Base-by-base conservation (phyloP, 225 moss, liverwort and hornwort species). In the Sphagnum tenellum region DNA sequence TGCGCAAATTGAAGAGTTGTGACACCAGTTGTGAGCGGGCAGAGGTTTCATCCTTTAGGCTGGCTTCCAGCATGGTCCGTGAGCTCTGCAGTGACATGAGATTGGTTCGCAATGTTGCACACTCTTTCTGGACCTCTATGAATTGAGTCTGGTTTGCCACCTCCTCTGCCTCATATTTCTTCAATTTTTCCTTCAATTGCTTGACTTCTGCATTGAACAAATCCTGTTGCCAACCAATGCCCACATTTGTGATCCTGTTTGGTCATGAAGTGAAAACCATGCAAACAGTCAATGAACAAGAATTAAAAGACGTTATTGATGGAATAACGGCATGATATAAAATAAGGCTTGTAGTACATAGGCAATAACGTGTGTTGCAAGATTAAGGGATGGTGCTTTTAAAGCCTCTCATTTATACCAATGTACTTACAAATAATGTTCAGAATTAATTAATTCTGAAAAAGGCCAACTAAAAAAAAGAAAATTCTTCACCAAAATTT, bases 181-280 rank as follows among this genome's bases (percentile, higher is more conserved):
- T 90, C 69, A 90, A 69, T 74, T 86, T 98, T 29, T 82, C 72
- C 73, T 90, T 89, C 71, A 98, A 66, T 55, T 93, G 96, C 74
- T 90, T 98, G 12, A 90, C 88, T 75, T 98, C 93, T 44, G 87
- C 80, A 72, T 86, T 81, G 64, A 90, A 98, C 5, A 98, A 73
- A 71, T 89, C 84, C 92, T 98, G 73, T 54, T 62, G 53, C 9
- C 69, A 73, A 44, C 6, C 50, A 52, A 7, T 58, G 2, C 14
- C 44, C 51, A 44, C 9, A 50, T 9, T 2, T 64, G 63, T 48
- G 9, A 47, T 44, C 6, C 44, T 46, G 63, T 13, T 29, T 29
- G 29, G 29, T 29, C 29, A 29, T 29, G 0, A 29, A 29, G 29
- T 29, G 29, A 29, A 29, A 29, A 29, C 29, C 29, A 29, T 29